Conservation (phyloP, 129 eudicot genomes). For the Mikania micrantha region DNA sequence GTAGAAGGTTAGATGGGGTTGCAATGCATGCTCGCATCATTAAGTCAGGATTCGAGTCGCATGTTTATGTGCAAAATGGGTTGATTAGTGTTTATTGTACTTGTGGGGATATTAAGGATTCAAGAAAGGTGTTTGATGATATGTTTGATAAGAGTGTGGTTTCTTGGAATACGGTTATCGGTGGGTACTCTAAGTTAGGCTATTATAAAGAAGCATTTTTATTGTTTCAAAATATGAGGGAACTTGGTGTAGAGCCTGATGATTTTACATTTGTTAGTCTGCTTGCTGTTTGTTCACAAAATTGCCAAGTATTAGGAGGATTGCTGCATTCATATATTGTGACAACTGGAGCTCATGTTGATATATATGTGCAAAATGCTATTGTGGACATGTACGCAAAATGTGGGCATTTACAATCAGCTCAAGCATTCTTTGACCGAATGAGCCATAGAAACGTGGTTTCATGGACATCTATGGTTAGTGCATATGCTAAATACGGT, state of each 20-base stretch:
- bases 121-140: constrained; percentile 39
- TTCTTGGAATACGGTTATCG: constrained; percentile 34
- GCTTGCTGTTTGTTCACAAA: constrained; percentile 34
- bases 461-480: constrained; percentile 44
- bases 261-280: constrained; percentile 32
- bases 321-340: constrained; percentile 27
- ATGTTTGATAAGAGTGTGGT: constrained; percentile 31
- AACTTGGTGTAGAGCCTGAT: constrained; percentile 25
- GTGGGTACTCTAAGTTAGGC: constrained; percentile 31
- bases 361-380: constrained; percentile 35
- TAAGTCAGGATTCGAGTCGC: constrained; percentile 22
- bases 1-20: constrained; percentile 22
- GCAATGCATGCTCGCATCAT: constrained; percentile 14
- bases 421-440: constrained; percentile 29
- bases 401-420: constrained; percentile 22
- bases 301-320: constrained; percentile 17
- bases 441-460: constrained; percentile 35
- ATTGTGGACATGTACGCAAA: constrained; percentile 35
- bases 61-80: constrained; percentile 36
- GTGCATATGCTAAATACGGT: constrained; percentile 28
- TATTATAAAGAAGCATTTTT: constrained; percentile 23
- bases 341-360: constrained; percentile 10
- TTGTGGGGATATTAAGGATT: constrained; percentile 24
- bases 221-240: constrained; percentile 23
- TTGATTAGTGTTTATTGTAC: constrained; percentile 23